Conservation (phyloP, 805 yeast genomes). For the Suhomyces tanzawaensis region DNA sequence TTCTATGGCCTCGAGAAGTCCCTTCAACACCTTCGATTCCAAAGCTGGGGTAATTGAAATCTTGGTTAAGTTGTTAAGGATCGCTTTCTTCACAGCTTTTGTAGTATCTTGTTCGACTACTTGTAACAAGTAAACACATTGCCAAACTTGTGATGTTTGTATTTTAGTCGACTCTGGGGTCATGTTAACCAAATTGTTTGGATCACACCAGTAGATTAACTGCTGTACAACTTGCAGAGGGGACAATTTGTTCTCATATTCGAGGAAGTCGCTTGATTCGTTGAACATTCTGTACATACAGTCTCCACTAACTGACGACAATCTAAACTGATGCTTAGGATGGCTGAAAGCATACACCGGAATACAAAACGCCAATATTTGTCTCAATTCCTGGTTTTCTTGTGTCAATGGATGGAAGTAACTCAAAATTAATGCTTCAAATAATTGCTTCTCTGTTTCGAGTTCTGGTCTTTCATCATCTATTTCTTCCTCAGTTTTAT, state of each 20-base stretch:
- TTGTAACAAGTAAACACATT: slow-evolving; percentile 53
- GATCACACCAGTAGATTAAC: slow-evolving; percentile 82
- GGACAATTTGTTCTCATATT: slow-evolving; percentile 28
- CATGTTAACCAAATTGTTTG: slow-evolving; percentile 56
- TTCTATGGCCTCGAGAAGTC: slow-evolving; percentile 31
- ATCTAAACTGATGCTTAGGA: slow-evolving; percentile 61
- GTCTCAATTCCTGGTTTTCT: slow-evolving; percentile 64
- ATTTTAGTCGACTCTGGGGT: slow-evolving; percentile 37
- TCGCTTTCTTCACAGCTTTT: slow-evolving; percentile 50
- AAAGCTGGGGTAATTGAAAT: slow-evolving; percentile 33
- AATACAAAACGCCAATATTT: slow-evolving; percentile 79
- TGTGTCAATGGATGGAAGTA: slow-evolving; percentile 72
- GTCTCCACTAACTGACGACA: slow-evolving; percentile 65
- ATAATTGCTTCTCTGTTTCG: slow-evolving; percentile 41
- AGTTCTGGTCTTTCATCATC: slow-evolving; percentile 18
- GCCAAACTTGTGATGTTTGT: slow-evolving; percentile 55
- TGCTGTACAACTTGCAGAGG: slow-evolving; percentile 58
- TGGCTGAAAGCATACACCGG: slow-evolving; percentile 87
- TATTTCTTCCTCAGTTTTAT: slow-evolving; percentile 13
- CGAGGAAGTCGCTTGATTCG: slow-evolving; percentile 31
- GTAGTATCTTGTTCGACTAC: slow-evolving; percentile 50
- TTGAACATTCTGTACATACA: slow-evolving; percentile 57
- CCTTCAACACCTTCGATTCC: slow-evolving; percentile 28
- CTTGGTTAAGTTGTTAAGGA: slow-evolving; percentile 50
- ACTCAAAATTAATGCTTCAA: slow-evolving; percentile 66